Evolutionary conservation across 179 eudicot species (phyloP).

Genomic region (Beta lomatogona): DNA sequence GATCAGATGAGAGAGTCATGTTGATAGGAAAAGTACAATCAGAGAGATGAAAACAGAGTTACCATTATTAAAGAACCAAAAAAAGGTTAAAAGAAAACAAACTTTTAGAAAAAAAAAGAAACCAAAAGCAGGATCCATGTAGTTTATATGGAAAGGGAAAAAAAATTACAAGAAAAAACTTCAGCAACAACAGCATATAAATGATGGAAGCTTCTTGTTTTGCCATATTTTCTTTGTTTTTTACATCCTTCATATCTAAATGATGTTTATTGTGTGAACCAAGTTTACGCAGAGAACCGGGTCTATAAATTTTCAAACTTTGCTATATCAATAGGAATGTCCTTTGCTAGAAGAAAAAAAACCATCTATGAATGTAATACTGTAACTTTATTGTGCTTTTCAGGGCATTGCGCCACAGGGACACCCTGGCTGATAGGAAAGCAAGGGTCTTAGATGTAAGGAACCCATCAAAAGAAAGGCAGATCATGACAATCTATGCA

Average conservation of each 20-base stretch:
- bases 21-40: conserved; percentile 16
- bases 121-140: conserved; percentile 31
- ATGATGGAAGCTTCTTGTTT: conserved; percentile 9
- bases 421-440: too few relatives aligned
- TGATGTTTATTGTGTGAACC: too few relatives aligned
- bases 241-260: neutral
- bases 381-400: neutral
- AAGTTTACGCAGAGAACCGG: too few relatives aligned
- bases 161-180: conserved; percentile 24
- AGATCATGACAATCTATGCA: too few relatives aligned
- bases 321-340: neutral
- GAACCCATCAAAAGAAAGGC: too few relatives aligned
- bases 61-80: conserved; percentile 34
- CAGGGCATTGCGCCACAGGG: too few relatives aligned
- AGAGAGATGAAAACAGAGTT: conserved; percentile 27
- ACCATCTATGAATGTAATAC: too few relatives aligned
- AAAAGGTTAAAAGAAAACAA: conserved; percentile 28
- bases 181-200: conserved; percentile 27
- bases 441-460: too few relatives aligned
- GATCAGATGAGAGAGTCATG: conserved; percentile 19
- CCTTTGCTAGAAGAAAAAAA: neutral
- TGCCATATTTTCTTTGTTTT: neutral
- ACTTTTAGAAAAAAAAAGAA: conserved; percentile 34
- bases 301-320: neutral
- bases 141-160: conserved; percentile 11